These are phyloP conservation scores for Termitomyces sp. DNA, from an alignment of 768 basidiomycete genomes.

Conservation along the genomic window DNA sequence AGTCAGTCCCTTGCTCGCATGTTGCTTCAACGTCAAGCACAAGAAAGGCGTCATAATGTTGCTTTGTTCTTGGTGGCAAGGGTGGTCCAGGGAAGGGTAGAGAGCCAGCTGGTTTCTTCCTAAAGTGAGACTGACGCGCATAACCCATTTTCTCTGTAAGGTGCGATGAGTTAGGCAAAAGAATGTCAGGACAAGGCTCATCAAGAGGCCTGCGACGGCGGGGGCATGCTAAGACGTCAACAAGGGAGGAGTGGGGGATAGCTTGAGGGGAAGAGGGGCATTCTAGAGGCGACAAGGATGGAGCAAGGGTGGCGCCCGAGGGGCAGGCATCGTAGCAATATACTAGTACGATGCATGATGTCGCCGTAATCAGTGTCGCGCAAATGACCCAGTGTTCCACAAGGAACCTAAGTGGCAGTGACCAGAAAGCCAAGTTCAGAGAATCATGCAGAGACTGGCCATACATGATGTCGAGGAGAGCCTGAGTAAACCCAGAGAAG, in stretches of 20 bases:
- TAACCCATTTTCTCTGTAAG: constrained; percentile 6
- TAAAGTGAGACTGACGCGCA: constrained; percentile 6
- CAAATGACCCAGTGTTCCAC: constrained; percentile 11
- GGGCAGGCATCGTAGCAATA: constrained; percentile 18
- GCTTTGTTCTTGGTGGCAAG: constrained; percentile 20
- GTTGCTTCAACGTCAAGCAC: constrained; percentile 91
- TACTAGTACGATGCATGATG: constrained; percentile 23
- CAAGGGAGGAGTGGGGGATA: not conserved
- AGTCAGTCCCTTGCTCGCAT: constrained; percentile 60
- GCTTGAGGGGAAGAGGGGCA: not conserved
- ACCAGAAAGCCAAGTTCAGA: not conserved
- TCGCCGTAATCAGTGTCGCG: constrained; percentile 15
- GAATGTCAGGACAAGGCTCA: not conserved
- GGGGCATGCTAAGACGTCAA: constrained; percentile 6
- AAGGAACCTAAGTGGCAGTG: constrained; percentile 5
- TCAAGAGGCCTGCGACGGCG: constrained; percentile 4
- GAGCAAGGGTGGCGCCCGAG: constrained; percentile 3
- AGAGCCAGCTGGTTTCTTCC: constrained; percentile 14
- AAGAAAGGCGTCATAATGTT: constrained; percentile 71
- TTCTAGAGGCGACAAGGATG: not conserved
- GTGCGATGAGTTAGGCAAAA: not conserved
- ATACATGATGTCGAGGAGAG: not conserved
- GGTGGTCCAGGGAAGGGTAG: constrained; percentile 1
- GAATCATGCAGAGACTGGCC: not conserved
- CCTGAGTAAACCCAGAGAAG: not conserved